Percentiles rank a stretch among this genome's conserved stretches.
These are phyloP conservation scores for Saccharata proteae DNA, from an alignment of 2,329 filamentous ascomycete species.

Conservation along the genomic window DNA sequence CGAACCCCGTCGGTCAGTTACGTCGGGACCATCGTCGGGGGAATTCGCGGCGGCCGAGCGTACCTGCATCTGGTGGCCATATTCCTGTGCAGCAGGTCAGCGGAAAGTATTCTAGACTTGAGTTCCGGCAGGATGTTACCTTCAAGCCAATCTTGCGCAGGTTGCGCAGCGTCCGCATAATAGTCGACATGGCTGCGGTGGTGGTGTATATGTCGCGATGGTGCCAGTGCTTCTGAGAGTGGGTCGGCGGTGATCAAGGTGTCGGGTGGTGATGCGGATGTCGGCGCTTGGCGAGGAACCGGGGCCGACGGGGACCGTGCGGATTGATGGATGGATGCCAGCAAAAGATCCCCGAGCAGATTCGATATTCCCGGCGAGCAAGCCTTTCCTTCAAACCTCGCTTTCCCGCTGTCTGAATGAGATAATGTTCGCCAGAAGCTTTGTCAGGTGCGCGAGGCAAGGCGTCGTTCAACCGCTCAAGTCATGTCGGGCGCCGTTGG, in stretches of 20 bases:
- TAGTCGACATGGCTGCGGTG: constrained; percentile 64
- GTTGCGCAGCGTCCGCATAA: constrained; percentile 76
- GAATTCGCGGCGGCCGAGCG: constrained; percentile 25
- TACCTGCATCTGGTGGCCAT: constrained; percentile 87
- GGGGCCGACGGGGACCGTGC: constrained; percentile 2
- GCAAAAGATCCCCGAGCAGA: background rate
- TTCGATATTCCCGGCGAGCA: constrained; percentile 2
- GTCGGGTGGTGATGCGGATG: constrained; percentile 5
- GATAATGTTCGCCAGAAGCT: constrained; percentile 6
- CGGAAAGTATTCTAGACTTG: constrained; percentile 18
- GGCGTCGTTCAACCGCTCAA: constrained; percentile 4
- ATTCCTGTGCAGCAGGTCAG: constrained; percentile 51
- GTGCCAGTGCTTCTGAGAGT: constrained; percentile 2
- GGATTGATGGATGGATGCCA: background rate
- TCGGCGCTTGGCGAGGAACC: constrained; percentile 4
- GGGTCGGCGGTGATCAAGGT: background rate
- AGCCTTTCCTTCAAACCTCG: background rate
- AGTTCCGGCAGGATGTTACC: constrained; percentile 37
- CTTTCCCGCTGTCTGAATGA: background rate
- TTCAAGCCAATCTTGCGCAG: constrained; percentile 79
- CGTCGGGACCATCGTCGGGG: constrained; percentile 4
- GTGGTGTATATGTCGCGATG: background rate
- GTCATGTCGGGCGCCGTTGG: constrained; percentile 12
- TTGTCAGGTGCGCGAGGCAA: constrained; percentile 1
- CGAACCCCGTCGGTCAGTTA: constrained; percentile 7